Conservation (phyloP, 495 filamentous ascomycete species). For the Aspergillus baeticus region DNA sequence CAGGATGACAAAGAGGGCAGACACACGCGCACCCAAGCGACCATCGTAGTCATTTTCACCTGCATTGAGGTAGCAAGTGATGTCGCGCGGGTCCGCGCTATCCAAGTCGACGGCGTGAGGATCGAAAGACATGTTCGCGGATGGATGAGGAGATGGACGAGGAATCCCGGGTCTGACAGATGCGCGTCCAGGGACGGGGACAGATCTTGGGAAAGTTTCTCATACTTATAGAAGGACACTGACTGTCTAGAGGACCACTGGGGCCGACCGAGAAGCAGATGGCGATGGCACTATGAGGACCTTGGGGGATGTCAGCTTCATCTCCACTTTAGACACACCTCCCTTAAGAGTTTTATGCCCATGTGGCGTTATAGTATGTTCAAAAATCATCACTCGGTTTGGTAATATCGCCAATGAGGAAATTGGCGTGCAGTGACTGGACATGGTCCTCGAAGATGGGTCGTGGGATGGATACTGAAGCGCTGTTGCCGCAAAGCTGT, state of each 20-base stretch:
- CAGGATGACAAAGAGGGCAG: constrained; percentile 46
- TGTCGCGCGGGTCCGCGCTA: constrained; percentile 29
- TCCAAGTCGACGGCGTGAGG: constrained; percentile 35
- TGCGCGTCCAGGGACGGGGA: background rate
- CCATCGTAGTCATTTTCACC: constrained; percentile 44
- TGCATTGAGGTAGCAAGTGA: constrained; percentile 28
- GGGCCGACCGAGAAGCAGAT: background rate
- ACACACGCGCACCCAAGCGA: constrained; percentile 41
- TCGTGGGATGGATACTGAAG: background rate
- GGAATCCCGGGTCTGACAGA: background rate
- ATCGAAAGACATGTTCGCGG: background rate
- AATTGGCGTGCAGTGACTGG: too few species aligned
- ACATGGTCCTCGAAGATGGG: too few species aligned
- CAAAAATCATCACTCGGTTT: too few species aligned
- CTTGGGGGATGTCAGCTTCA: background rate
- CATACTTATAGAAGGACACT: background rate
- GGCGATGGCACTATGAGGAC: background rate
- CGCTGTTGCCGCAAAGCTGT: background rate
- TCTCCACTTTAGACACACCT: background rate
- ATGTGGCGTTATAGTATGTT: too few species aligned
- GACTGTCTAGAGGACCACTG: background rate
- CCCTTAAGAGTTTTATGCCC: too few species aligned
- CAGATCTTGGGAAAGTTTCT: background rate
- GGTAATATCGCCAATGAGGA: too few species aligned
- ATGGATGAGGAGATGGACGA: background rate